Evolutionary conservation across 257 asterid genomes (phyloP).

Genomic region (Lycium ferocissimum): DNA sequence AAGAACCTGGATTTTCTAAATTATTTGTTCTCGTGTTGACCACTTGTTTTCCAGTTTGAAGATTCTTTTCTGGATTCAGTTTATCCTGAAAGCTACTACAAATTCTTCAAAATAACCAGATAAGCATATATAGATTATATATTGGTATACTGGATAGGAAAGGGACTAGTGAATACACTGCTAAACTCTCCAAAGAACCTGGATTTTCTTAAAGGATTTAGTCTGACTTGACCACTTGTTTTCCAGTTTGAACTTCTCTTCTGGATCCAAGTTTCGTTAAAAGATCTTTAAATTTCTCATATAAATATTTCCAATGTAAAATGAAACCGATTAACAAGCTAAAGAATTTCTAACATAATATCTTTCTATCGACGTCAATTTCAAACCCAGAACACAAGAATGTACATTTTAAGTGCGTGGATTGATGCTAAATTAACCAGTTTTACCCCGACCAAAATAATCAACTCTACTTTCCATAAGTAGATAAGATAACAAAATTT

Average conservation of each 20-base stretch:
- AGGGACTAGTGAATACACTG: neutral
- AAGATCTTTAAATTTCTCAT: neutral
- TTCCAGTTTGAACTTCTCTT: slow-evolving; percentile 21
- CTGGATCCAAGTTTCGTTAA: neutral
- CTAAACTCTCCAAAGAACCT: neutral
- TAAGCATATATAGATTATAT: neutral
- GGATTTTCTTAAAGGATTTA: slow-evolving; percentile 17
- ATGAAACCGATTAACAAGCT: neutral
- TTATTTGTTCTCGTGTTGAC: slow-evolving; percentile 4
- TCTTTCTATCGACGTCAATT: neutral
- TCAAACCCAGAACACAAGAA: neutral
- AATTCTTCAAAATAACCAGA: neutral
- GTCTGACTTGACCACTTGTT: slow-evolving; percentile 21
- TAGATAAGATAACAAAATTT: slow-evolving; percentile 2
- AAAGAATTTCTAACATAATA: neutral
- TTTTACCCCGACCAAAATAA: neutral
- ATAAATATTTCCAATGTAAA: neutral
- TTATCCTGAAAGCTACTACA: neutral
- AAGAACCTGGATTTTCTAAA: neutral
- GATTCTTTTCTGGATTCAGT: neutral
- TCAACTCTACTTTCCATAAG: neutral
- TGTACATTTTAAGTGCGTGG: neutral
- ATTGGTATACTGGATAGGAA: neutral
- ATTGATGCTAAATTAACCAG: neutral
- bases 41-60: neutral